phyloP scores from a whole-genome alignment of 2,329 filamentous ascomycete species.

The Hortaea werneckii region DNA sequence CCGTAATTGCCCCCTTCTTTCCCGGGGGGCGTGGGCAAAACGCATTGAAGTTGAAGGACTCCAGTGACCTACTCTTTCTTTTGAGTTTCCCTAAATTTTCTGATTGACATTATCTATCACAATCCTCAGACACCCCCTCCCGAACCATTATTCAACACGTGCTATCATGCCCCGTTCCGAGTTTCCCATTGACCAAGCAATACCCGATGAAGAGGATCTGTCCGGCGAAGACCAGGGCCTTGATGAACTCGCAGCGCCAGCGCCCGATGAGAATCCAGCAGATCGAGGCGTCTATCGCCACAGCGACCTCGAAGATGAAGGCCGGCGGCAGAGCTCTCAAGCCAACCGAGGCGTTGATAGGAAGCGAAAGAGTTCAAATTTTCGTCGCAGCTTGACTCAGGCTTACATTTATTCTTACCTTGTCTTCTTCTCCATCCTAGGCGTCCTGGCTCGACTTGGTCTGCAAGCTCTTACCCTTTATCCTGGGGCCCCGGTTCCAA shows the following conservation, averaged over 20 bases:
- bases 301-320: conserved; percentile 5
- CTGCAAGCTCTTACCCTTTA: conserved; percentile 67
- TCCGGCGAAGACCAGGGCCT: conserved; percentile 3
- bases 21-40: too few relatives aligned
- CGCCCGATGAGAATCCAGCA: conserved; percentile 11
- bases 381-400: conserved; percentile 1
- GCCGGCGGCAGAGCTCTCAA: background rate
- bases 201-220: background rate
- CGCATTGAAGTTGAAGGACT: too few relatives aligned
- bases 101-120: too few relatives aligned
- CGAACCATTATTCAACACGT: too few relatives aligned
- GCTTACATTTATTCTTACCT: conserved; percentile 63
- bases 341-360: background rate
- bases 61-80: too few relatives aligned
- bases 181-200: background rate
- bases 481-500: conserved; percentile 59
- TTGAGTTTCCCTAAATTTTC: too few relatives aligned
- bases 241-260: conserved; percentile 10
- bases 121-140: too few relatives aligned
- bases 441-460: conserved; percentile 69
- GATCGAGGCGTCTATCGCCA: conserved; percentile 4
- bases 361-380: background rate
- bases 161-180: too few relatives aligned
- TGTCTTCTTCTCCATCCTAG: conserved; percentile 71
- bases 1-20: too few relatives aligned